A percentile compares a stretch with the other conserved stretches of the same genome.
Conservation (phyloP, 192 early-diverging fungal species). For the Diversispora epigaea region DNA sequence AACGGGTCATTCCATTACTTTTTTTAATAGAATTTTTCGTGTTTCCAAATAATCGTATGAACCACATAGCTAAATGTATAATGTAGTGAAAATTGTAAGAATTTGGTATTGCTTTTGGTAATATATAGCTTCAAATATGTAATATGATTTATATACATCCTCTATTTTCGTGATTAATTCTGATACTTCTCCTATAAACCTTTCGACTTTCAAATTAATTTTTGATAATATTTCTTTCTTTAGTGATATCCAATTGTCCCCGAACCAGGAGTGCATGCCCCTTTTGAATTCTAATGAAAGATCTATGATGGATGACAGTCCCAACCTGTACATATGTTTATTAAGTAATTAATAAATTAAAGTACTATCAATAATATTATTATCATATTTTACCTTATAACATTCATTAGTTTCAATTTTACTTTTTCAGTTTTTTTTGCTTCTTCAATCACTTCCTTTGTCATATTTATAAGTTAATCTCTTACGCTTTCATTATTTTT, state of each 20-base stretch:
- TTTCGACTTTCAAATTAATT: constrained; percentile 14
- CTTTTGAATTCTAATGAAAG: constrained; percentile 25
- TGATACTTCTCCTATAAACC: constrained; percentile 9
- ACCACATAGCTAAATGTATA: constrained; percentile 21
- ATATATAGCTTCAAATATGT: neutral
- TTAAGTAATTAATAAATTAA: constrained; percentile 17
- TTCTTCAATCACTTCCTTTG: constrained; percentile 5
- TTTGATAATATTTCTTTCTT: constrained; percentile 6
- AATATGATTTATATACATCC: constrained; percentile 5
- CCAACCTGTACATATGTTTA: constrained; percentile 23
- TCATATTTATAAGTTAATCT: neutral
- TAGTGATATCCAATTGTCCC: constrained; percentile 21
- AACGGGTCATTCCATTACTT: constrained; percentile 13
- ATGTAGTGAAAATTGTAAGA: constrained; percentile 12
- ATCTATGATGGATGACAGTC: constrained; percentile 28
- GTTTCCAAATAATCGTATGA: constrained; percentile 17
- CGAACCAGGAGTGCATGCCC: constrained; percentile 31
- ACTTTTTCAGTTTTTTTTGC: constrained; percentile 4
- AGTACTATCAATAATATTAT: neutral
- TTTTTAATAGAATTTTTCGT: constrained; percentile 20
- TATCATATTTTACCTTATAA: constrained; percentile 9
- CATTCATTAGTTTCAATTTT: neutral
- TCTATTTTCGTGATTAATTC: constrained; percentile 10
- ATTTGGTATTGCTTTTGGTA: neutral
- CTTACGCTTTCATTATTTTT: neutral